A percentile compares a stretch with the other conserved stretches of the same genome.
phyloP scores from a whole-genome alignment of 2,329 filamentous ascomycete genomes.

The Monosporascus ibericus region DNA sequence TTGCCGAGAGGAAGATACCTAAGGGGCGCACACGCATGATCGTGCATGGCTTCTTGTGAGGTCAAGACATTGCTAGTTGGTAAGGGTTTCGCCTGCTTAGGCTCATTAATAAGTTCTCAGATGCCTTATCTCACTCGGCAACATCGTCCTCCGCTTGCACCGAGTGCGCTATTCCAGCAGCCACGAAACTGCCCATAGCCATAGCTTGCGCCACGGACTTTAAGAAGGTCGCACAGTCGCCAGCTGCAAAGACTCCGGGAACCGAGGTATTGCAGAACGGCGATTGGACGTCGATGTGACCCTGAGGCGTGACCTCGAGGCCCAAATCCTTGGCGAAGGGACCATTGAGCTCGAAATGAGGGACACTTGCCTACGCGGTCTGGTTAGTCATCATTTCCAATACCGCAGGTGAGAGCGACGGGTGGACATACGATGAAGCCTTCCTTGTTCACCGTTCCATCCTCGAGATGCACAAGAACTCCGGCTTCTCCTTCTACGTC shows the following conservation, averaged over 20 bases:
- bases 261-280: constrained; percentile 46
- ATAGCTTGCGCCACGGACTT: constrained; percentile 19
- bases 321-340: constrained; percentile 37
- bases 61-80: too few relatives aligned
- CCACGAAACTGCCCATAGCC: constrained; percentile 18
- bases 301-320: constrained; percentile 34
- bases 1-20: too few relatives aligned
- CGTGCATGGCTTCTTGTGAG: too few relatives aligned
- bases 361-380: constrained; percentile 26
- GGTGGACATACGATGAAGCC: constrained; percentile 30
- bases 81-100: not conserved
- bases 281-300: constrained; percentile 35
- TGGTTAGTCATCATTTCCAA: not conserved
- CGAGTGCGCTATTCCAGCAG: constrained; percentile 14
- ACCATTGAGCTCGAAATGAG: constrained; percentile 31
- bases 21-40: too few relatives aligned
- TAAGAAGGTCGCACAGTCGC: constrained; percentile 36
- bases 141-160: constrained; percentile 18
- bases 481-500: constrained; percentile 13
- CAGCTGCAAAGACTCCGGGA: constrained; percentile 46
- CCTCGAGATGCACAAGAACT: constrained; percentile 21
- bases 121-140: constrained; percentile 5
- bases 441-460: constrained; percentile 30
- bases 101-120: too few relatives aligned
- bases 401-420: not conserved